phyloP scores from a whole-genome alignment of 441 rosid genomes.

The Pelargonium cotyledonis region DNA sequence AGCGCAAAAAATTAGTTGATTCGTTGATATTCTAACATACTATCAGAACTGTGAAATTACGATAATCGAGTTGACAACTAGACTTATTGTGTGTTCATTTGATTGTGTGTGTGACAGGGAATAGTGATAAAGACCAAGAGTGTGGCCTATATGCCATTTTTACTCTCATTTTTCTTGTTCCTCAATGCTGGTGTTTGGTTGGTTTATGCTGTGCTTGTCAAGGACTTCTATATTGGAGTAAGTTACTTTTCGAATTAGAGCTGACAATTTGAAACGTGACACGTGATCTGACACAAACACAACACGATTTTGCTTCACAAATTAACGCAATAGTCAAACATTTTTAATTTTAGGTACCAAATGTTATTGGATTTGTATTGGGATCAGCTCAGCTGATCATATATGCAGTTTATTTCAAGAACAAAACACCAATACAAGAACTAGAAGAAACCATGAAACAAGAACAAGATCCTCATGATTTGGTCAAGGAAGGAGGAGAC shows the following conservation, averaged over 20 bases:
- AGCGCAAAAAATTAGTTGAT: no score
- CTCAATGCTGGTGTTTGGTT: conserved; percentile 65
- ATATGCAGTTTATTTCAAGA: conserved; percentile 32
- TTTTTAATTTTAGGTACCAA: conserved; percentile 38
- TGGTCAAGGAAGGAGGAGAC: conserved; percentile 20
- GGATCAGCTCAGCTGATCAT: conserved; percentile 42
- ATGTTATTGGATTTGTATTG: conserved; percentile 34
- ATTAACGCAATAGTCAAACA: no score
- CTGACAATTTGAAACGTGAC: no score
- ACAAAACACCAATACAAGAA: conserved; percentile 17
- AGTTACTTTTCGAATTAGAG: no score
- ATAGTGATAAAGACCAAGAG: conserved; percentile 58
- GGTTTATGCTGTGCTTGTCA: conserved; percentile 51
- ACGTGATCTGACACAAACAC: no score
- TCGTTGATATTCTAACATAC: no score
- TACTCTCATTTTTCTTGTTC: conserved; percentile 61
- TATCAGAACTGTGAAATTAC: no score
- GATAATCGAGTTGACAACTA: no score
- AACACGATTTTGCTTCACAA: no score
- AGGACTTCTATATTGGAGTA: conserved; percentile 55
- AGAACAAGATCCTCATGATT: no score
- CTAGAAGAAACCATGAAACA: background rate
- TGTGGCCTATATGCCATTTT: conserved; percentile 74
- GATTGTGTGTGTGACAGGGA: conserved; percentile 34
- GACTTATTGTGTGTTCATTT: background rate